These are phyloP conservation scores for Durio zibethinus DNA, from an alignment of 345 rosid genomes.

Conservation along the genomic window DNA sequence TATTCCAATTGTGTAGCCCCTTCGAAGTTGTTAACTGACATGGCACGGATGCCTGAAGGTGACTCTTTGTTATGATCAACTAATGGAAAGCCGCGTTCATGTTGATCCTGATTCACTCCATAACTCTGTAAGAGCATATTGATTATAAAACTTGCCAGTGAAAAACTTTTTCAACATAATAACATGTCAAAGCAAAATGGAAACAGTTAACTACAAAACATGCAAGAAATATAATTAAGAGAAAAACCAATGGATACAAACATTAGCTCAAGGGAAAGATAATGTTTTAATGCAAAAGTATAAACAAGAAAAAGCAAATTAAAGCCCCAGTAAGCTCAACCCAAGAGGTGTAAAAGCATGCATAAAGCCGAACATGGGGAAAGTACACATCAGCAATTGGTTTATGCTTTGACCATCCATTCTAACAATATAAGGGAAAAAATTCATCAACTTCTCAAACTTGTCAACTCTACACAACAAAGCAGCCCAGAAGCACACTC, in stretches of 20 bases:
- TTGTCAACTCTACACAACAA: background rate
- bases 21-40: constrained; percentile 36
- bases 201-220: constrained; percentile 1
- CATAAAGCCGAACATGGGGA: background rate
- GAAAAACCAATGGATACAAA: background rate
- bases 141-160: constrained; percentile 9
- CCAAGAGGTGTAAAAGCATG: background rate
- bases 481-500: background rate
- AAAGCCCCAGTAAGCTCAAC: background rate
- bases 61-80: constrained; percentile 56
- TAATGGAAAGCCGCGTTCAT: constrained; percentile 47
- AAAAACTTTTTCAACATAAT: constrained; percentile 8
- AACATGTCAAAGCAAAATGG: background rate
- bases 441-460: background rate
- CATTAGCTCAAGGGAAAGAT: background rate
- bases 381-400: background rate
- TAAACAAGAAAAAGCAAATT: background rate
- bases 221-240: background rate
- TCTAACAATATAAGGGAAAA: background rate
- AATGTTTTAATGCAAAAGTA: background rate
- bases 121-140: constrained; percentile 43
- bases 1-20: constrained; percentile 53
- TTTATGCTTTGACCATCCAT: background rate
- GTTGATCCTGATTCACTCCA: constrained; percentile 55
- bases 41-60: constrained; percentile 31